Evolutionary conservation across 2,329 filamentous ascomycete species (phyloP).

Genomic region (Aureobasidium sp.): DNA sequence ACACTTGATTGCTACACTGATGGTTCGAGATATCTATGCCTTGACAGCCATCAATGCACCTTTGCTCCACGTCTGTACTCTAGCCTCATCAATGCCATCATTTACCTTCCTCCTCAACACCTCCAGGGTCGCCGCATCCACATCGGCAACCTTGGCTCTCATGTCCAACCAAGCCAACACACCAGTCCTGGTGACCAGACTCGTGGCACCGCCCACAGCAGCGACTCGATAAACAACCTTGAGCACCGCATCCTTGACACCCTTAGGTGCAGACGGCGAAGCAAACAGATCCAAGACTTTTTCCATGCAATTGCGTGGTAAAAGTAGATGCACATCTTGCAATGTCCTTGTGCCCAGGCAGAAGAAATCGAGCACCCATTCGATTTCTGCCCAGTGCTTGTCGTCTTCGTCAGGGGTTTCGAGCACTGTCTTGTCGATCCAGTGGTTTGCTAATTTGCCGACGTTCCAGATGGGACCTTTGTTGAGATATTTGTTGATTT

Average conservation of each 20-base stretch:
- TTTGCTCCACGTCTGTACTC: background rate
- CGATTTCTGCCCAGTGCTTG: constrained; percentile 60
- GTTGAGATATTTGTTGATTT: constrained; percentile 76
- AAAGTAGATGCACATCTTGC: constrained; percentile 51
- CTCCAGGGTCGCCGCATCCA: constrained; percentile 43
- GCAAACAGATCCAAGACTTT: constrained; percentile 60
- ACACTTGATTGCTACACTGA: too few relatives aligned
- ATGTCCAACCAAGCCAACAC: constrained; percentile 65
- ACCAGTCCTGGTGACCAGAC: constrained; percentile 69
- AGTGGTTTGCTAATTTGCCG: constrained; percentile 47
- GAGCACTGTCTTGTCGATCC: constrained; percentile 63
- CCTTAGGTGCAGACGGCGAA: constrained; percentile 52
- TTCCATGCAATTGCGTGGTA: constrained; percentile 60
- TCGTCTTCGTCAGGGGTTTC: constrained; percentile 65
- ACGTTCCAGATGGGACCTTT: constrained; percentile 65
- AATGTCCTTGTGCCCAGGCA: constrained; percentile 55
- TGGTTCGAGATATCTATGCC: too few relatives aligned
- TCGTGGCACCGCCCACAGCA: constrained; percentile 64
- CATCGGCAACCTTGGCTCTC: constrained; percentile 42
- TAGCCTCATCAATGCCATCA: constrained; percentile 58
- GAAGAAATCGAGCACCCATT: constrained; percentile 65
- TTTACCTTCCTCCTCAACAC: constrained; percentile 51
- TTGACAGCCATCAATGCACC: background rate
- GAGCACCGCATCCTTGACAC: constrained; percentile 53
- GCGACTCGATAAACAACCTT: constrained; percentile 57